Evolutionary conservation across 176 grass and related monocot species (phyloP).

Genomic region (Musa beccarii): DNA sequence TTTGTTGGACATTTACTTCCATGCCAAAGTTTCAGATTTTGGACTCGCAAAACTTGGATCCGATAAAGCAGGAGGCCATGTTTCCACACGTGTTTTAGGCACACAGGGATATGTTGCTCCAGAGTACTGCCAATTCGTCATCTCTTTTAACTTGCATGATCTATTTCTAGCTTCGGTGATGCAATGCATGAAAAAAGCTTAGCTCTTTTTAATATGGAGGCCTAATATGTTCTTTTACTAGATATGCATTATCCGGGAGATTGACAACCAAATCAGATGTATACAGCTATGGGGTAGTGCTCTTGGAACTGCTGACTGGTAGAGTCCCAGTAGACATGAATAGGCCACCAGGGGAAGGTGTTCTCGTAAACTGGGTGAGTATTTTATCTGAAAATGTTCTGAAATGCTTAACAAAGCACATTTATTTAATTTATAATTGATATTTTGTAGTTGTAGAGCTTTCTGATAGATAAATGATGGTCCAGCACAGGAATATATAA

Average conservation of each 20-base stretch:
- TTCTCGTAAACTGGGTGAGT: constrained; percentile 84
- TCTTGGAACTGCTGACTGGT: constrained; percentile 93
- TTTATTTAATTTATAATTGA: too few relatives aligned
- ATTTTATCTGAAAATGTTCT: constrained; percentile 1
- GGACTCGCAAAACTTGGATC: constrained; percentile 96
- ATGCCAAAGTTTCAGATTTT: constrained; percentile 92
- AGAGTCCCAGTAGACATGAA: constrained; percentile 92
- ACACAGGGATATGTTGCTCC: constrained; percentile 98
- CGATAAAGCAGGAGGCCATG: constrained; percentile 89
- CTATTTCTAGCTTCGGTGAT: not conserved
- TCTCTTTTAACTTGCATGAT: not conserved
- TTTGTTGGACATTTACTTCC: constrained; percentile 77
- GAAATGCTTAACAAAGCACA: not conserved
- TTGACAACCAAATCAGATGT: constrained; percentile 99
- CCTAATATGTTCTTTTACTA: constrained; percentile 25
- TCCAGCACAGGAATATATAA: not conserved
- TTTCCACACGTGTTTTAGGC: constrained; percentile 88
- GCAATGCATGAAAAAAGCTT: not conserved
- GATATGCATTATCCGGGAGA: constrained; percentile 85
- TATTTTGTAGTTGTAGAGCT: not conserved
- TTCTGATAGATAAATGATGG: not conserved
- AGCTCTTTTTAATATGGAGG: not conserved
- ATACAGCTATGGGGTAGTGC: constrained; percentile 90
- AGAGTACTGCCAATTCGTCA: constrained; percentile 49
- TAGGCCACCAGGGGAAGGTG: constrained; percentile 74